A percentile compares a stretch with the other conserved stretches of the same genome.
phyloP scores from a whole-genome alignment of 345 rosid species.

The Geranium brycei region DNA sequence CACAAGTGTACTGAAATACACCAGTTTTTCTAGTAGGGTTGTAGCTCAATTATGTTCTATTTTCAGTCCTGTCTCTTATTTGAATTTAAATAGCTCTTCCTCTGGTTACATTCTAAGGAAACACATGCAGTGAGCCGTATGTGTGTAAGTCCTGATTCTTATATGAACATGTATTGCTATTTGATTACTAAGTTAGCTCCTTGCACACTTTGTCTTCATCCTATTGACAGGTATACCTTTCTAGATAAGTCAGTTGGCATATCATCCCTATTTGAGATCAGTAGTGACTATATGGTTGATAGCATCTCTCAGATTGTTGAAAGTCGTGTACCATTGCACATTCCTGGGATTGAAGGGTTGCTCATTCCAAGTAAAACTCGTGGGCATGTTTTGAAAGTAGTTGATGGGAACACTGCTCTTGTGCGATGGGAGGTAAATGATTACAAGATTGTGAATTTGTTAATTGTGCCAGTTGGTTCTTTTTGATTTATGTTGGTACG shows the following conservation, averaged over 20 bases:
- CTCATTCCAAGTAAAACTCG: slow-evolving; percentile 61
- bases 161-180: neutral
- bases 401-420: slow-evolving; percentile 52
- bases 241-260: slow-evolving; percentile 78
- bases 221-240: slow-evolving; percentile 63
- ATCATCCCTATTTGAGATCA: slow-evolving; percentile 62
- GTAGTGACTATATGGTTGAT: slow-evolving; percentile 39
- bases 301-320: slow-evolving; percentile 48
- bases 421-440: slow-evolving; percentile 92
- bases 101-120: neutral
- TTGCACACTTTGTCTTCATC: slow-evolving; percentile 3
- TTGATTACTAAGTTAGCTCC: neutral
- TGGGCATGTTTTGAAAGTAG: slow-evolving; percentile 55
- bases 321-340: slow-evolving; percentile 40
- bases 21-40: no score
- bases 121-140: neutral
- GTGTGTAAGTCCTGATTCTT: neutral
- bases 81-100: neutral
- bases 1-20: neutral
- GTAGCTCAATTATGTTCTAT: no score
- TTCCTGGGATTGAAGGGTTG: slow-evolving; percentile 76
- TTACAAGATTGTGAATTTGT: slow-evolving; percentile 5
- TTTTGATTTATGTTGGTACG: slow-evolving; percentile 3
- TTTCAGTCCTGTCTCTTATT: neutral
- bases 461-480: slow-evolving; percentile 1